These are phyloP conservation scores for Aspergillus alliaceus DNA, from an alignment of 2,329 filamentous ascomycete genomes.

Conservation along the genomic window DNA sequence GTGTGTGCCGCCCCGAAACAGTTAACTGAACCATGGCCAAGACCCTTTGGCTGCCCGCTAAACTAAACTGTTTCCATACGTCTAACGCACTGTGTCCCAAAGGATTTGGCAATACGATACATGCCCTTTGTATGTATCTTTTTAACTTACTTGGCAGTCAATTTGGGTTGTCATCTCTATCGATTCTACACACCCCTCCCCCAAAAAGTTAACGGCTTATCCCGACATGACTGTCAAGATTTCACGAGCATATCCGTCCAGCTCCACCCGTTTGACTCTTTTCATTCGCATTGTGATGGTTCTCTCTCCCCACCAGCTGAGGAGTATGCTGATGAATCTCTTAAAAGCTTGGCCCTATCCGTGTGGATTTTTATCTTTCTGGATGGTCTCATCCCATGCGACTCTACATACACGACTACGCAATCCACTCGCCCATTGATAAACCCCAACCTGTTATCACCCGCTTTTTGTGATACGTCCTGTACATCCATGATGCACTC, in stretches of 20 bases:
- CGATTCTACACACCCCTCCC: no score
- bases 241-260: not conserved
- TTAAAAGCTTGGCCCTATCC: slow-evolving; percentile 16
- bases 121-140: not conserved
- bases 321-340: slow-evolving; percentile 16
- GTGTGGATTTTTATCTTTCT: slow-evolving; percentile 8
- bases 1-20: slow-evolving; percentile 33
- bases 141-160: not conserved
- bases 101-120: not conserved
- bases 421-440: slow-evolving; percentile 4
- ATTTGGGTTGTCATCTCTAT: not conserved
- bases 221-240: slow-evolving; percentile 1
- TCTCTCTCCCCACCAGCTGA: slow-evolving; percentile 11
- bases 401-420: slow-evolving; percentile 6
- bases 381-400: not conserved
- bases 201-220: slow-evolving; percentile 3
- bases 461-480: slow-evolving; percentile 4
- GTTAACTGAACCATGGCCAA: slow-evolving; percentile 29
- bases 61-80: slow-evolving; percentile 1
- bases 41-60: slow-evolving; percentile 22
- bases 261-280: not conserved
- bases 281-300: not conserved
- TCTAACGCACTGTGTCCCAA: not conserved
- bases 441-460: slow-evolving; percentile 2
- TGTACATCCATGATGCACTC: not conserved